A percentile compares a stretch with the other conserved stretches of the same genome.
phyloP scores from a whole-genome alignment of 768 basidiomycete species.

The Naganishia kalamii region DNA sequence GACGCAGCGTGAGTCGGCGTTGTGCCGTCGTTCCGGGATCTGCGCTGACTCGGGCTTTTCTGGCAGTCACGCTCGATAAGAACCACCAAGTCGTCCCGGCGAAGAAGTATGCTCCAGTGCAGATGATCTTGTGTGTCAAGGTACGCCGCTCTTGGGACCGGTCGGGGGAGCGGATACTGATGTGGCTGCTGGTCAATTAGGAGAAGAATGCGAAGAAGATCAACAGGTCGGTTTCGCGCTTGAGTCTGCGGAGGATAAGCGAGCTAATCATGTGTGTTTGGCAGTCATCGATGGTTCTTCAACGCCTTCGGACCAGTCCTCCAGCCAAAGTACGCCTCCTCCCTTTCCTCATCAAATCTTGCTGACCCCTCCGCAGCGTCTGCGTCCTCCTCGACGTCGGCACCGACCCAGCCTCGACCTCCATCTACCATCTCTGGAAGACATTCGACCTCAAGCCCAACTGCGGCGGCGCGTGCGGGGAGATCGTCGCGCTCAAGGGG shows the following conservation, averaged over 20 bases:
- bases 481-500: slow-evolving; percentile 88
- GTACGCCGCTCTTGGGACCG: slow-evolving; percentile 14
- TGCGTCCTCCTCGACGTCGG: slow-evolving; percentile 94
- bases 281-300: slow-evolving; percentile 79
- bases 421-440: slow-evolving; percentile 93
- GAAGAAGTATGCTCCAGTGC: slow-evolving; percentile 76
- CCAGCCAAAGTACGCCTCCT: slow-evolving; percentile 36
- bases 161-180: slow-evolving; percentile 41
- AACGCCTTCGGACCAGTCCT: slow-evolving; percentile 40
- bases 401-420: slow-evolving; percentile 78
- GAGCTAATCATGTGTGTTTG: background rate
- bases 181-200: background rate
- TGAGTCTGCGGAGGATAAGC: background rate
- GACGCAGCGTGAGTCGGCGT: slow-evolving; percentile 63
- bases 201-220: slow-evolving; percentile 28
- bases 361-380: slow-evolving; percentile 60
- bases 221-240: background rate
- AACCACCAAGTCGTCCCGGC: slow-evolving; percentile 70
- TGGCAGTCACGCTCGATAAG: slow-evolving; percentile 68
- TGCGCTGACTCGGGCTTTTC: background rate
- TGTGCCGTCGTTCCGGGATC: background rate
- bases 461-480: slow-evolving; percentile 94
- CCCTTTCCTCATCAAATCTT: background rate
- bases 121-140: slow-evolving; percentile 68
- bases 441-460: slow-evolving; percentile 64